Conservation (phyloP, 2,329 filamentous ascomycete species). For the Arthroderma sp. region DNA sequence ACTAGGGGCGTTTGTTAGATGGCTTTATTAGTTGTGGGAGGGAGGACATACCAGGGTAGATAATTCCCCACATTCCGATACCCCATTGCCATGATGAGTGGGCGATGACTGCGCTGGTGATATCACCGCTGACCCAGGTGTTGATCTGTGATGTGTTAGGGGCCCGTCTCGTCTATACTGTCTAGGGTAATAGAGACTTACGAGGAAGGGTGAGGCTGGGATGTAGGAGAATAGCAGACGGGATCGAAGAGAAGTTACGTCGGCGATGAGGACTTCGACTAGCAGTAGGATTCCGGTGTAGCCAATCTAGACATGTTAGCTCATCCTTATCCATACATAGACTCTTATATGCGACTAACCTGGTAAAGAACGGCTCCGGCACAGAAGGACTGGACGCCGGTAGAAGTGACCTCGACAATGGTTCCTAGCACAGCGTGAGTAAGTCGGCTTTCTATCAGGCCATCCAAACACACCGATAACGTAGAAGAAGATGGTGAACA, state of each 20-base stretch:
- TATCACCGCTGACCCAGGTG: slow-evolving; percentile 51
- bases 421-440: slow-evolving; percentile 31
- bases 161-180: too few species aligned
- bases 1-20: slow-evolving; percentile 18
- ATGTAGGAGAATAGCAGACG: slow-evolving; percentile 55
- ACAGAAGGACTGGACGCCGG: slow-evolving; percentile 41
- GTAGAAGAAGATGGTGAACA: slow-evolving; percentile 46
- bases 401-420: slow-evolving; percentile 44
- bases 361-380: slow-evolving; percentile 50
- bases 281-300: slow-evolving; percentile 51
- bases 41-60: slow-evolving; percentile 37
- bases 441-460: background rate
- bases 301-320: slow-evolving; percentile 37
- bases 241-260: slow-evolving; percentile 50
- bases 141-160: slow-evolving; percentile 35
- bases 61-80: slow-evolving; percentile 52
- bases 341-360: slow-evolving; percentile 20
- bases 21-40: slow-evolving; percentile 30
- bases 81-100: slow-evolving; percentile 50
- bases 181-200: slow-evolving; percentile 15
- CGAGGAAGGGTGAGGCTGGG: slow-evolving; percentile 47
- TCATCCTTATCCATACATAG: too few species aligned
- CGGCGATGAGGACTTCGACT: slow-evolving; percentile 52
- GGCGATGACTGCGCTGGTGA: slow-evolving; percentile 41
- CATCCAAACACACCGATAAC: slow-evolving; percentile 29